Evolutionary conservation across 2,329 filamentous ascomycete genomes (phyloP), one percentile per base, ranked within the genome.

Genomic region (Talaromyces sp.): DNA sequence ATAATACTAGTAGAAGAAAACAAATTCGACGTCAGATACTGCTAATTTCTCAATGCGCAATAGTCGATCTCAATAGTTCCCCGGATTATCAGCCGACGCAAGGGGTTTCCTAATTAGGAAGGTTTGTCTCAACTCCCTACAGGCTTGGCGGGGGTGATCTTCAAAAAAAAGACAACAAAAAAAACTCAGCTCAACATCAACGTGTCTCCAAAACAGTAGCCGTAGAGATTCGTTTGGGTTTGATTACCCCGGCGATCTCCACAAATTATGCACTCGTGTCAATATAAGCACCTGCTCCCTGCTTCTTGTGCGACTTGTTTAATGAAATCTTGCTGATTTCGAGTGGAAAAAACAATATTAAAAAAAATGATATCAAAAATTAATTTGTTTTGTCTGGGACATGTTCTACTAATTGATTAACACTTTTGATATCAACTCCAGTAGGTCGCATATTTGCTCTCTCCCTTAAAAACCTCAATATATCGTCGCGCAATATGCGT

Each of bases 401-500:
- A 40, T 40, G 36, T 40, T 40, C 36, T n/a, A 16, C 36, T 14
- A 18, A 1, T 23, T 47, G 42, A 5, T 47, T 27, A 47, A 23
- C 2, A 23, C 23, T 1, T 23, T 23, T 47, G 16, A 28, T 7
- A 33, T 62, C 52, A 59, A 28, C 60, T 57, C 70, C 69, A 71
- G 57, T 73, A 73, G 2, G 62, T 67, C 7, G 70, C 67, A 55
- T 64, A 76, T 36, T 66, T 61, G 59, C 72, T 74, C 30, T 68
- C 67, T 12, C 85, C 85, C 33, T 77, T 73, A 6, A 87, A 73
- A 1, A 87, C 80, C 36, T 80, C 78, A 4, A 84, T 74, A 71
- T 88, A 87, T 61, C 84, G 81, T 62, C 74, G 76, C 18, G 84
- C 86, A 57, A 88, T 79, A 51, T 82, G 77, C 68, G 83, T 76